Evolutionary conservation across 352 stramenopile genomes (phyloP).

Genomic region (Globisporangium megalacanthum): DNA sequence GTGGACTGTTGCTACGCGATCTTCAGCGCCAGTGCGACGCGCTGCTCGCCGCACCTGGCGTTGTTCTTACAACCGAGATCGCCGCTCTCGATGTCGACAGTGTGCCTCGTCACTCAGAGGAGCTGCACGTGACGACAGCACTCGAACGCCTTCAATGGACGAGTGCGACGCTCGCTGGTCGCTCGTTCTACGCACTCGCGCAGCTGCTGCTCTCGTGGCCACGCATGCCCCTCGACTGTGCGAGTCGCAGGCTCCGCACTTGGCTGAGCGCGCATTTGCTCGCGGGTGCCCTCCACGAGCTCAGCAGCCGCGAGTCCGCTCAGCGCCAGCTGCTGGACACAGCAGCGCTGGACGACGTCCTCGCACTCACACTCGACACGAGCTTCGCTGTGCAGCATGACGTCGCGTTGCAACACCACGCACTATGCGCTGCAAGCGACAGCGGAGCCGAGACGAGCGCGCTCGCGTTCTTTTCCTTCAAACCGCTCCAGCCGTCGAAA

Average conservation of each 20-base stretch:
- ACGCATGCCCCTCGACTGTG: neutral
- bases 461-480: constrained; percentile 51
- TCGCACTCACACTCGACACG: constrained; percentile 25
- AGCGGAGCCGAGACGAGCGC: neutral
- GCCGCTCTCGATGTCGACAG: neutral
- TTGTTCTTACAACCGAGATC: neutral
- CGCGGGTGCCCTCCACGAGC: constrained; percentile 19
- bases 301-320: neutral
- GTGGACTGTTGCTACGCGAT: neutral
- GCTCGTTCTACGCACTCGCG: neutral
- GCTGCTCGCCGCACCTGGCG: neutral
- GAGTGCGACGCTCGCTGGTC: neutral
- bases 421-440: neutral
- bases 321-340: neutral
- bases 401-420: constrained; percentile 30
- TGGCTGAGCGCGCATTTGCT: constrained; percentile 49
- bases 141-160: neutral
- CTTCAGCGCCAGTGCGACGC: constrained; percentile 2
- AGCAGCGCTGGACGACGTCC: neutral
- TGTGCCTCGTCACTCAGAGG: neutral
- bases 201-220: neutral
- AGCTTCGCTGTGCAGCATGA: constrained; percentile 50
- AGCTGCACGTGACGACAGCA: neutral
- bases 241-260: constrained; percentile 16
- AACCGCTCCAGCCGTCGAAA: constrained; percentile 11